phyloP scores from a whole-genome alignment of 768 basidiomycete species.

The Agaricus bisporus region DNA sequence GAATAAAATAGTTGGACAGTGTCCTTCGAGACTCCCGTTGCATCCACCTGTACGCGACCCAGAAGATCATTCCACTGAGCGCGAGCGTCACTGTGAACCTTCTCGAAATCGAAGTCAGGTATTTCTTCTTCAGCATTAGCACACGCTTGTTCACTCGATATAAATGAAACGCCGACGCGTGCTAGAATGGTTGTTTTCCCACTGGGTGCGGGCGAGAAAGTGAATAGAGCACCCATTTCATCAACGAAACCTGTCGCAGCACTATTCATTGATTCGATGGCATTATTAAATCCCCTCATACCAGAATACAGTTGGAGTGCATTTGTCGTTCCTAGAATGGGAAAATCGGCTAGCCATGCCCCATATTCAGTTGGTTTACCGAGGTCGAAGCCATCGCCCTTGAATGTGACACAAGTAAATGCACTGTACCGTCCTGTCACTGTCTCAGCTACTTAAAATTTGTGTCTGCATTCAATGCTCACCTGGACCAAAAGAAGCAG shows the following conservation, averaged over 20 bases:
- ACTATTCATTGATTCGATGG: neutral
- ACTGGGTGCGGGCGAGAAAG: constrained; percentile 39
- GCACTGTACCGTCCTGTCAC: constrained; percentile 43
- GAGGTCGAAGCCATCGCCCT: constrained; percentile 42
- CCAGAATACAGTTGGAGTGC: constrained; percentile 44
- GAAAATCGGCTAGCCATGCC: constrained; percentile 44
- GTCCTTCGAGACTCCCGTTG: constrained; percentile 38
- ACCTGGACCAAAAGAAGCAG: constrained; percentile 54
- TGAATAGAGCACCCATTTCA: constrained; percentile 49
- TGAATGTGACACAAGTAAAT: constrained; percentile 57
- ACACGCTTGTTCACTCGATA: constrained; percentile 56
- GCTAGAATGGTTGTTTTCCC: constrained; percentile 40
- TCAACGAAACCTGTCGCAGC: constrained; percentile 33
- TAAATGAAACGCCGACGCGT: constrained; percentile 61
- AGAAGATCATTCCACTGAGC: constrained; percentile 55
- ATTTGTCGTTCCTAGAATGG: constrained; percentile 38
- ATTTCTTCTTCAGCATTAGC: constrained; percentile 57
- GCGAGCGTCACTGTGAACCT: constrained; percentile 35
- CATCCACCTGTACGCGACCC: constrained; percentile 47
- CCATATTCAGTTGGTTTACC: constrained; percentile 49
- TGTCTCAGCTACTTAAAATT: neutral
- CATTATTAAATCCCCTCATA: constrained; percentile 15
- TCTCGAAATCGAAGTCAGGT: constrained; percentile 48
- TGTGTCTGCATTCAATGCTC: neutral
- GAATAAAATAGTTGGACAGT: constrained; percentile 54